Evolutionary conservation across 306 rosid species (phyloP), one percentile per base, ranked within the genome.

Genomic region (Cercis canadensis): DNA sequence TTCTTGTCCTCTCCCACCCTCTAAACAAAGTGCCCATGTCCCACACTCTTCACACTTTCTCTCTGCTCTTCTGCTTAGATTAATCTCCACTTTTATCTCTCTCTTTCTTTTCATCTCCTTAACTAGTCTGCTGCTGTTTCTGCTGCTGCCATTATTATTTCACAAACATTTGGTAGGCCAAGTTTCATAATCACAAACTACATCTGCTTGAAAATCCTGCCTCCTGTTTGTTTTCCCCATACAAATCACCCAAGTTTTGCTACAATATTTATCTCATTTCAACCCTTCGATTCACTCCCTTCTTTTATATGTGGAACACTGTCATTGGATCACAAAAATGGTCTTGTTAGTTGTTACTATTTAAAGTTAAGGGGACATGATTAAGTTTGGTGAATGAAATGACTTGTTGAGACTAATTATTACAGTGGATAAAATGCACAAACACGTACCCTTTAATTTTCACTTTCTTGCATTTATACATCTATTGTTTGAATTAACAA

Each of bases 1-100:
- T 71, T 67, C 63, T 40, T 78, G 71, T 75, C 78, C 74, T 72
- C 53, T 69, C 37, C 53, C 12, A n/a, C n/a, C n/a, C n/a, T n/a
- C n/a, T n/a, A n/a, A n/a, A n/a, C n/a, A 55, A 37, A 56, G 72
- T 71, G 65, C 57, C 7, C 51, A 52, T 77, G 81, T 6, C 82
- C 75, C 78, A 71, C 80, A 5, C 43, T 11, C 9, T 36, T 72
- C 70, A 44, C 75, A 33, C 54, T 6, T 58, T 62, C 67, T 0
- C 40, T 33, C 8, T 32, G 6, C 53, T 45, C 50, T 44, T 32
- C 45, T 46, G 37, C 11, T 65, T 51, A 52, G 75, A 43, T 69
- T 69, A 76, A 76, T 69, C 75, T 1, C 73, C 72, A 78, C 74
- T 14, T 54, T 69, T 19, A 51, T 65, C 57, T 18, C 8, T 54